A percentile compares a stretch with the other conserved stretches of the same genome.
phyloP scores from a whole-genome alignment of 1,284 basidiomycete genomes.

The Peniophora sp. region DNA sequence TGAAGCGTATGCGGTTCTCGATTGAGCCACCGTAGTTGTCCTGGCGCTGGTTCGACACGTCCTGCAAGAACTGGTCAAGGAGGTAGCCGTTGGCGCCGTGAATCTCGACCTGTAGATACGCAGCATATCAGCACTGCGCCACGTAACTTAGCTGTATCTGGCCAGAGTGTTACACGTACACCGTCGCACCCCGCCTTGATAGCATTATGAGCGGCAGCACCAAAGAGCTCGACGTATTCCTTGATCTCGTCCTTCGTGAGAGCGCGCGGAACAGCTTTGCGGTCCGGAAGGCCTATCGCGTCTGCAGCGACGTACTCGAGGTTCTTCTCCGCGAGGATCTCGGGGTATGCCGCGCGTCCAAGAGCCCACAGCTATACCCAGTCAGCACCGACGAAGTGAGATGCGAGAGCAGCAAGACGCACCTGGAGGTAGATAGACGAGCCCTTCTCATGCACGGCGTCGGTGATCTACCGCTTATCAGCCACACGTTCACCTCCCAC shows the following conservation, averaged over 20 bases:
- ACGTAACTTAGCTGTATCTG: no score
- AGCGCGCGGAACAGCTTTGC: slow-evolving; percentile 22
- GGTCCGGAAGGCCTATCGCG: slow-evolving; percentile 28
- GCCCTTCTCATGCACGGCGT: slow-evolving; percentile 22
- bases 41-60: slow-evolving; percentile 39
- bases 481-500: no score
- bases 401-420: no score
- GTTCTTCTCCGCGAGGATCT: slow-evolving; percentile 20
- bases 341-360: slow-evolving; percentile 29
- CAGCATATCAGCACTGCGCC: no score
- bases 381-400: no score
- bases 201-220: slow-evolving; percentile 24
- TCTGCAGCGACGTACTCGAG: slow-evolving; percentile 30
- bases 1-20: slow-evolving; percentile 46
- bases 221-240: slow-evolving; percentile 30
- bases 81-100: slow-evolving; percentile 33
- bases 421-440: slow-evolving; percentile 30
- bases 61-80: slow-evolving; percentile 30
- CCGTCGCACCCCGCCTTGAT: slow-evolving; percentile 23
- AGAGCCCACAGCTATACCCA: slow-evolving; percentile 34
- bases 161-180: slow-evolving; percentile 8
- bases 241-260: slow-evolving; percentile 28
- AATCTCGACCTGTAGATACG: slow-evolving; percentile 19
- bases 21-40: slow-evolving; percentile 53
- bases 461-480: slow-evolving; percentile 15